Evolutionary conservation across 805 yeast genomes (phyloP).

Genomic region (Lachancea quebecensis): DNA sequence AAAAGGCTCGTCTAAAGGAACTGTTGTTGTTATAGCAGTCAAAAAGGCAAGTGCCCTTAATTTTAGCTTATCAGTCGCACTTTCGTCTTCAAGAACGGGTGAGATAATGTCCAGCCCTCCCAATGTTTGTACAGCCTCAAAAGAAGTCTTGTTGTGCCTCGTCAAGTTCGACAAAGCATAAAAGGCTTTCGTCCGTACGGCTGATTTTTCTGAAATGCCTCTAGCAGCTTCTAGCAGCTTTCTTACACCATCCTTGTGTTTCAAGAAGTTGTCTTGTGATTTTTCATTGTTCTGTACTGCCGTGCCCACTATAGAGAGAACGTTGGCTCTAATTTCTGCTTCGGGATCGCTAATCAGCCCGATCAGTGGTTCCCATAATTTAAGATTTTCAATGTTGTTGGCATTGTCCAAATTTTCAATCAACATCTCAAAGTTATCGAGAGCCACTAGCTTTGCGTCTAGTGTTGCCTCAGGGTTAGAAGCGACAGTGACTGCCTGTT

Average conservation of each 20-base stretch:
- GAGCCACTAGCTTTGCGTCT: conserved; percentile 64
- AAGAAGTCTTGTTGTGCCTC: conserved; percentile 58
- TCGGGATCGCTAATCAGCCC: conserved; percentile 41
- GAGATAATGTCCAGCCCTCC: conserved; percentile 59
- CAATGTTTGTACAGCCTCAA: conserved; percentile 44
- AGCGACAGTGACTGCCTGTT: conserved; percentile 59
- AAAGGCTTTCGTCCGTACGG: conserved; percentile 54
- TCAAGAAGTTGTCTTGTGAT: conserved; percentile 60
- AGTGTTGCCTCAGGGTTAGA: conserved; percentile 48
- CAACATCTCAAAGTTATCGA: conserved; percentile 89
- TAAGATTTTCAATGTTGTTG: conserved; percentile 76
- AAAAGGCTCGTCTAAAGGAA: conserved; percentile 35
- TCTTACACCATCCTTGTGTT: conserved; percentile 42
- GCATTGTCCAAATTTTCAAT: conserved; percentile 94
- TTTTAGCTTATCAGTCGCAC: conserved; percentile 35
- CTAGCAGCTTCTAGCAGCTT: conserved; percentile 39
- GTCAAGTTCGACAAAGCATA: conserved; percentile 71
- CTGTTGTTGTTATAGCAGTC: conserved; percentile 54
- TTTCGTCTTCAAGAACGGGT: conserved; percentile 20
- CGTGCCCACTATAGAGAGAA: conserved; percentile 75
- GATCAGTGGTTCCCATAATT: conserved; percentile 73
- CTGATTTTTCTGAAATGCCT: conserved; percentile 20
- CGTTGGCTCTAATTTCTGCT: conserved; percentile 44
- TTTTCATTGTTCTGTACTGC: conserved; percentile 88
- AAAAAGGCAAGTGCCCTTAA: conserved; percentile 51